Base-by-base conservation (phyloP, 2,329 filamentous ascomycete genomes). In the Botrytis galanthina region DNA sequence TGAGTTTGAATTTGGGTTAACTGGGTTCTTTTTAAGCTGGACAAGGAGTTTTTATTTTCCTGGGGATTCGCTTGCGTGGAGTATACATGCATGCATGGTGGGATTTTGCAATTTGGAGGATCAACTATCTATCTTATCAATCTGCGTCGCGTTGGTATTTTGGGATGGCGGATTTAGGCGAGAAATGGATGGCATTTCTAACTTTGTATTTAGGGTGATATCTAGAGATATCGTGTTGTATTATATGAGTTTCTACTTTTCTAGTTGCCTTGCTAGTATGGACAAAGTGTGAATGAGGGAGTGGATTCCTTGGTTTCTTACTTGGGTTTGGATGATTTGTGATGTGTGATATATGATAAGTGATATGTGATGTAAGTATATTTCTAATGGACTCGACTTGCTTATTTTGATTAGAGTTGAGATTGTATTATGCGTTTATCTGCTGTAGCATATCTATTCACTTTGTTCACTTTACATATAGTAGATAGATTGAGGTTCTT, bases 311-410 rank as follows among this genome's bases (percentile, higher is more conserved):
- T 44, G 1, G 6, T 44, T 18, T 44, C 18, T 8, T 44, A 44
- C 1, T 44, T 44, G 16, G 1, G 6, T 44, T 44, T 2, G 42
- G 18, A 18, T 44, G 4, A 42, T 18, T 4, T 6, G 39, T 42
- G 39, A 42, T 42, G 6, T 42, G 39, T 18, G 14, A 42, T 42
- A 12, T 3, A 14, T 42, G 12, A 39, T 42, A 1, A 18, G 16
- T 6, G 1, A 7, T 44, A 7, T 7, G 16, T 44, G 0, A 20
- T 44, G 0, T 42, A 18, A 16, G 5, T 42, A 14, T 7, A 4
- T 42, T 16, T 18, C 14, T 6, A 4, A 42, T 44, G 4, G 42
- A 42, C 14, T 42, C 5, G 4, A 14, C 14, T 16, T 42, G 3
- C 1, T 42, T 42, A 6, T 42, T 18, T 18, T 16, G 4, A 18